Conservation (phyloP, 352 stramenopile genomes). For the Globisporangium spinosum region DNA sequence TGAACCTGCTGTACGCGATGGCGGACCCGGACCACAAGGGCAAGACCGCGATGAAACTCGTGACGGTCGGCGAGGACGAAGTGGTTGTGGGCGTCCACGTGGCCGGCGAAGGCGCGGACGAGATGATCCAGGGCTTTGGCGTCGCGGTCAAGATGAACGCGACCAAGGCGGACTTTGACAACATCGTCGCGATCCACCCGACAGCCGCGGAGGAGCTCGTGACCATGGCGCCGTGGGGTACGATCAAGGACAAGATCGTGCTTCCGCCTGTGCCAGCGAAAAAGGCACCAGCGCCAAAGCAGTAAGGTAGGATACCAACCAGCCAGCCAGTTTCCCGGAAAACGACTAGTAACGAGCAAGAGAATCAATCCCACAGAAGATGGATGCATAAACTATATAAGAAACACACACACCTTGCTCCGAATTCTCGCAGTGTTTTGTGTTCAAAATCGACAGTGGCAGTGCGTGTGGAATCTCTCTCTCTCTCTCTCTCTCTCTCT, state of each 20-base stretch:
- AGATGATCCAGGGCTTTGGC: conserved; percentile 98
- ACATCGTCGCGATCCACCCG: conserved; percentile 94
- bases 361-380: too few relatives aligned
- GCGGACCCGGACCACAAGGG: conserved; percentile 89
- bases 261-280: conserved; percentile 17
- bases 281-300: conserved; percentile 13
- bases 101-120: conserved; percentile 91
- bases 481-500: too few relatives aligned
- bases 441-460: too few relatives aligned
- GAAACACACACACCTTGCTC: too few relatives aligned
- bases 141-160: conserved; percentile 97
- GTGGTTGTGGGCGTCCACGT: conserved; percentile 95
- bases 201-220: conserved; percentile 96
- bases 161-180: conserved; percentile 96
- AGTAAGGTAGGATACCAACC: conserved; percentile 18
- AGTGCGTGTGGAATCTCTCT: too few relatives aligned
- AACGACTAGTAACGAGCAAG: too few relatives aligned
- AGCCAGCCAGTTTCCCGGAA: neutral
- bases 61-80: conserved; percentile 83
- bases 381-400: too few relatives aligned
- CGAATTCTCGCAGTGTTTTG: too few relatives aligned
- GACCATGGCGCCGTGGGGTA: conserved; percentile 88
- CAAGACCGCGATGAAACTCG: conserved; percentile 93
- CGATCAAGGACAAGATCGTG: conserved; percentile 77
- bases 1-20: conserved; percentile 94